Conservation (phyloP, 805 yeast genomes). For the Priceomyces medius region DNA sequence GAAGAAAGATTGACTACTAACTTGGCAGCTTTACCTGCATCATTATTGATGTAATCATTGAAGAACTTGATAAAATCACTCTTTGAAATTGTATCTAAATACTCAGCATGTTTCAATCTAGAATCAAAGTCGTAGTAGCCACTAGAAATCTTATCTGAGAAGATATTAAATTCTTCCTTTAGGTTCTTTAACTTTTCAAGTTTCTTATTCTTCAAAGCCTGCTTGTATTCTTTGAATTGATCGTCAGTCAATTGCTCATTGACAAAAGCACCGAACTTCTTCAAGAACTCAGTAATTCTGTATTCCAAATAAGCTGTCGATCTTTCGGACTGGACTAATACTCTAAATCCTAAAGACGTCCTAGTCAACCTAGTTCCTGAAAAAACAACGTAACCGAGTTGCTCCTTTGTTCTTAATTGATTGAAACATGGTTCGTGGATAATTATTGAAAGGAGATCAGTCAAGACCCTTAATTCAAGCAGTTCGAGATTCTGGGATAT, state of each 20-base stretch:
- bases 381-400: slow-evolving; percentile 91
- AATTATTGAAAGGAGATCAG: slow-evolving; percentile 70
- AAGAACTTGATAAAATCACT: slow-evolving; percentile 59
- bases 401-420: slow-evolving; percentile 89
- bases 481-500: slow-evolving; percentile 43
- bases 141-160: slow-evolving; percentile 63
- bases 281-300: slow-evolving; percentile 70
- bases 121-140: slow-evolving; percentile 79
- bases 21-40: slow-evolving; percentile 15
- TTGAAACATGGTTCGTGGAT: slow-evolving; percentile 87
- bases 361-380: slow-evolving; percentile 69
- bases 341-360: slow-evolving; percentile 68
- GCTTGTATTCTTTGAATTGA: slow-evolving; percentile 67
- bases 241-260: slow-evolving; percentile 50
- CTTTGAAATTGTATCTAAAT: slow-evolving; percentile 53
- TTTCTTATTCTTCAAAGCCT: slow-evolving; percentile 64
- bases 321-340: slow-evolving; percentile 83
- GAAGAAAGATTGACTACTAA: slow-evolving; percentile 51
- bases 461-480: slow-evolving; percentile 41
- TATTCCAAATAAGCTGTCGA: slow-evolving; percentile 69
- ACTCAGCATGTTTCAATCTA: slow-evolving; percentile 54
- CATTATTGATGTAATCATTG: slow-evolving; percentile 26
- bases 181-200: slow-evolving; percentile 74
- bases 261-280: slow-evolving; percentile 45
- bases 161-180: slow-evolving; percentile 67